Evolutionary conservation across 257 asterid species (phyloP), one percentile per base, ranked within the genome.

Genomic region (Pogostemon cablin): DNA sequence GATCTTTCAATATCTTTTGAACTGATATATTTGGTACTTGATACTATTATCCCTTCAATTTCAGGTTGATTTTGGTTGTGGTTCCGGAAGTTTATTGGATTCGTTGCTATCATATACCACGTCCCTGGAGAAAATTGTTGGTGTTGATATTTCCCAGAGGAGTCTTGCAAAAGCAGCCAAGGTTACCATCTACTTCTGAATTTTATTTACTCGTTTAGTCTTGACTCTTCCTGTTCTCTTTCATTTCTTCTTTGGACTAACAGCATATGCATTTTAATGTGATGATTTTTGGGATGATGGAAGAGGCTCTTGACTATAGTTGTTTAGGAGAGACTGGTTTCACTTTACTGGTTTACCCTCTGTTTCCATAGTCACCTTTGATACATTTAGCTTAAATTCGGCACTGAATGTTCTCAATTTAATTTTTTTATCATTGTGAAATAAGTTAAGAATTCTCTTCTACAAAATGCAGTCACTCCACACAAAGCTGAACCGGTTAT

Each of bases 61-160:
- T 75, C 89, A 93, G 99, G 96, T 91, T 34, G 99, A 93, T 80
- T 93, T 91, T 79, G 99, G 98, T 74, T 93, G 96, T 81, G 99
- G 97, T 71, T 89, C 99, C 52, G 99, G 99, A 81, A 89, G 99
- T 79, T 86, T 93, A 65, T 76, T 93, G 84, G 95, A 89, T 69
- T 89, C 98, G 7, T 79, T 93, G 77, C 81, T 93, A 62, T 86
- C 85, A 12, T 91, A 86, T 80, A 86, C 89, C 41, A 87, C 92
- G 43, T 91, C 96, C 67, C 84, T 91, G 75, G 89, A 93, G 79
- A 87, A 83, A 76, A 82, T 91, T 68, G 93, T 75, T 46, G 99
- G 97, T 38, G 96, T 93, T 73, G 98, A 93, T 80, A 77, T 93
- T 80, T 91, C 98, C 9, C 70, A 5, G 72, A 85, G 81, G 76